Evolutionary conservation across 192 early-diverging fungal species (phyloP), one percentile per base, ranked within the genome.

Genomic region (Coemansia sp.): DNA sequence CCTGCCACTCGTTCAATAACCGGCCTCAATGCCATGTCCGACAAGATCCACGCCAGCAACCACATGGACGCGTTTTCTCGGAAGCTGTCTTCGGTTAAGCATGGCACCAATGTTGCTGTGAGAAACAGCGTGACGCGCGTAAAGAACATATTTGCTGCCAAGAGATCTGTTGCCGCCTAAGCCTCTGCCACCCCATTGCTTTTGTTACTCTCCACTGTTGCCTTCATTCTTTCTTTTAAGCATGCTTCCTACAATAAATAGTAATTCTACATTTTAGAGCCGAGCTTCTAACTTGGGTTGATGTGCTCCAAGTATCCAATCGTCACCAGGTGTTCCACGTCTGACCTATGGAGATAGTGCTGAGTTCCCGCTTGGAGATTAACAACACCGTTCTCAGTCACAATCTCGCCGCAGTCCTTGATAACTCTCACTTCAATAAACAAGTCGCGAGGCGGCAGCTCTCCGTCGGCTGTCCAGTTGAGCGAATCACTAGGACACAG

Each of bases 361-460:
- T 97, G 95, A 13, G 88, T 91, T 48, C 91, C 89, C 28, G 86
- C 86, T 37, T 86, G 86, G 33, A 99, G 76, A 59, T 86, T 86
- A 39, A 95, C 84, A 1, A 87, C 77, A 0, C 97, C 95, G 64
- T 82, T 90, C 59, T 97, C 95, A 0, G 94, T 93, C 55, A 90
- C 86, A 39, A 97, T 88, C 75, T 97, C 93, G 40, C 97, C 97
- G 67, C 88, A 89, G 58, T 97, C 94, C 58, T 84, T 86, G 45
- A 93, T 36, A 2, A 97, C 97, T 2, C 95, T 74, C 26, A 99
- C 91, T 62, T 93, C 92, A n/a, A 95, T 90, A 79, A 92, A 95
- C 64, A 96, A 67, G 67, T 99, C 95, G 66, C 86, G 85, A 7
- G 97, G 97, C 34, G 97, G 97, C 0, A 88, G 69, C 39, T 93